These are phyloP conservation scores for Lachancea nothofagi DNA, from an alignment of 805 yeast genomes.

Conservation along the genomic window DNA sequence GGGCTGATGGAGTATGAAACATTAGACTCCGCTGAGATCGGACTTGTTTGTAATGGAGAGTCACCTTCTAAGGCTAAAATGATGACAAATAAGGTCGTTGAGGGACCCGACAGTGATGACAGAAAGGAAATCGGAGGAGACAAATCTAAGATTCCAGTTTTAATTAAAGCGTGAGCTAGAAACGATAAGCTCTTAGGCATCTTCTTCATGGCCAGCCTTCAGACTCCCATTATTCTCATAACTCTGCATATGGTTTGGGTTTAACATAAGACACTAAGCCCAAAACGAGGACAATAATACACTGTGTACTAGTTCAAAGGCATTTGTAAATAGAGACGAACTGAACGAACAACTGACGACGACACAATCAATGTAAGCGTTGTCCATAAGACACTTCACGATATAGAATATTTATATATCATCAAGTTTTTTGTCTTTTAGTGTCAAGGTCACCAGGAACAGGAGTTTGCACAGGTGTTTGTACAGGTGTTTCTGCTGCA, in stretches of 20 bases:
- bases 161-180: slow-evolving; percentile 28
- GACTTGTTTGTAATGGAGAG: slow-evolving; percentile 77
- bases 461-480: too few relatives aligned
- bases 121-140: slow-evolving; percentile 36
- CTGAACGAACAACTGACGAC: slow-evolving; percentile 6
- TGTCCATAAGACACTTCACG: too few relatives aligned
- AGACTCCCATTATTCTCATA: neutral
- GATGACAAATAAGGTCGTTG: slow-evolving; percentile 70
- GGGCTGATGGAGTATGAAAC: slow-evolving; percentile 96
- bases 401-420: neutral
- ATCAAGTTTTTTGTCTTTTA: slow-evolving; percentile 11
- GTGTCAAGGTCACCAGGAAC: slow-evolving; percentile 7
- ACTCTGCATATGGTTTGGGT: slow-evolving; percentile 6
- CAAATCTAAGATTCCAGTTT: slow-evolving; percentile 29
- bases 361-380: too few relatives aligned
- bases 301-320: slow-evolving; percentile 3
- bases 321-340: slow-evolving; percentile 12
- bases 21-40: slow-evolving; percentile 84
- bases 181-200: neutral
- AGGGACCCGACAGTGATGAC: slow-evolving; percentile 44
- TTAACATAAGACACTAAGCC: neutral
- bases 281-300: slow-evolving; percentile 1
- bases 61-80: slow-evolving; percentile 60
- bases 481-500: slow-evolving; percentile 4
- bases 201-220: neutral